Percentiles rank a stretch among this genome's conserved stretches.
Evolutionary conservation across 805 yeast genomes (phyloP).

Genomic region (Lipomyces orientalis): DNA sequence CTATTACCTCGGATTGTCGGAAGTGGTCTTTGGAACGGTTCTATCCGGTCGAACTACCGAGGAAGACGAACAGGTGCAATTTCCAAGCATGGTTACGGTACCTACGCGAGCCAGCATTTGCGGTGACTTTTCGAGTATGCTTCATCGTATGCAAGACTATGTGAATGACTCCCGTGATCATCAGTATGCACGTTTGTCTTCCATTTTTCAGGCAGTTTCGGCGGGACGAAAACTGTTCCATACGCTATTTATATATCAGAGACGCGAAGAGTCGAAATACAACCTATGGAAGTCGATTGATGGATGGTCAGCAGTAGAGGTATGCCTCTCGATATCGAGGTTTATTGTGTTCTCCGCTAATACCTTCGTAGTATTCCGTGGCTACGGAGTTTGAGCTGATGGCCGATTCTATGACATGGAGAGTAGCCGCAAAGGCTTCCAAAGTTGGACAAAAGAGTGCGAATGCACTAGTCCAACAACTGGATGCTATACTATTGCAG

Average conservation of each 20-base stretch:
- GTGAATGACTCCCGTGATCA: conserved; percentile 14
- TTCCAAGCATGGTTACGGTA: conserved; percentile 37
- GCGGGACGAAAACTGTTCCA: conserved; percentile 32
- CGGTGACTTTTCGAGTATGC: conserved; percentile 19
- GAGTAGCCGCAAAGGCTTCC: conserved; percentile 16
- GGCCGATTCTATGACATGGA: conserved; percentile 25
- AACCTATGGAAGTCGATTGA: conserved; percentile 26
- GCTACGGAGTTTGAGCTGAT: conserved; percentile 33
- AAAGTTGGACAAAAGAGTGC: conserved; percentile 2
- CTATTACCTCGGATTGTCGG: conserved; percentile 17
- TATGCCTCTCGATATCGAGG: neutral
- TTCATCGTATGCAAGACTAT: conserved; percentile 16
- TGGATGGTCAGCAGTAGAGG: conserved; percentile 31
- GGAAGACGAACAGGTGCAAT: conserved; percentile 31
- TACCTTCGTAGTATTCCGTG: conserved; percentile 19
- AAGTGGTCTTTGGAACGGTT: conserved; percentile 38
- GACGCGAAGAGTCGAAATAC: neutral
- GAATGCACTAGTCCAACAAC: conserved; percentile 10
- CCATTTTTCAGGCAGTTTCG: conserved; percentile 9
- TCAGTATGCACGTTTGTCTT: conserved; percentile 18
- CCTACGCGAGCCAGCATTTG: conserved; percentile 18
- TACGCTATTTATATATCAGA: conserved; percentile 38
- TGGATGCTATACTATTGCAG: conserved; percentile 17
- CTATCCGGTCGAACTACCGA: conserved; percentile 35
- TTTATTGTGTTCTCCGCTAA: neutral